These are phyloP conservation scores for Eimeria maxima DNA, from an alignment of 169 alveolate species.

Conservation along the genomic window DNA sequence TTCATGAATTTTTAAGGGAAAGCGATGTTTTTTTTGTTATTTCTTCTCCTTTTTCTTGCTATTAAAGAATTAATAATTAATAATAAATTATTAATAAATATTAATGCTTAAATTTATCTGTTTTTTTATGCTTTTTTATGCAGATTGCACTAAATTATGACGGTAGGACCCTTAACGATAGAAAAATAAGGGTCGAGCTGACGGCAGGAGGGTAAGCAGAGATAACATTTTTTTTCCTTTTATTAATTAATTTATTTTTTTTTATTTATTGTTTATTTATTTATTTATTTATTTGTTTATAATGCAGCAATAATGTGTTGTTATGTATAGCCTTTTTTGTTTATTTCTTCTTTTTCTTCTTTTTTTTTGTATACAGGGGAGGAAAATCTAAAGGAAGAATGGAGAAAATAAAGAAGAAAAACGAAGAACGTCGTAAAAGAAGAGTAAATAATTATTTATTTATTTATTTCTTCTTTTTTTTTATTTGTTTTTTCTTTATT, in stretches of 20 bases:
- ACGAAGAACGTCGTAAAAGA: not conserved
- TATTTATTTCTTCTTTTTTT: not conserved
- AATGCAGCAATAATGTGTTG: too few relatives aligned
- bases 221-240: too few relatives aligned
- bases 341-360: too few relatives aligned
- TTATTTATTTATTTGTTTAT: not conserved
- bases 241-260: too few relatives aligned
- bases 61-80: too few relatives aligned
- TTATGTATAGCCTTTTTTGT: too few relatives aligned
- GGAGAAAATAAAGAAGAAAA: slow-evolving; percentile 32
- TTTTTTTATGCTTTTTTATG: not conserved
- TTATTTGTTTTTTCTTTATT: not conserved
- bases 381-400: slow-evolving; percentile 21
- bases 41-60: too few relatives aligned
- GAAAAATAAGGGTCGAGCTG: slow-evolving; percentile 29
- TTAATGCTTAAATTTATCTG: not conserved
- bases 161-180: slow-evolving; percentile 15
- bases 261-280: not conserved
- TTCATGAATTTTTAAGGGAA: too few relatives aligned
- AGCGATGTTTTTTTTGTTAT: too few relatives aligned
- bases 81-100: too few relatives aligned
- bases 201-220: slow-evolving; percentile 30
- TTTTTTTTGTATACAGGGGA: slow-evolving; percentile 1
- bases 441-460: not conserved
- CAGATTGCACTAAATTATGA: slow-evolving; percentile 48